Evolutionary conservation across 345 rosid genomes (phyloP).

Genomic region (Citrus maxima): DNA sequence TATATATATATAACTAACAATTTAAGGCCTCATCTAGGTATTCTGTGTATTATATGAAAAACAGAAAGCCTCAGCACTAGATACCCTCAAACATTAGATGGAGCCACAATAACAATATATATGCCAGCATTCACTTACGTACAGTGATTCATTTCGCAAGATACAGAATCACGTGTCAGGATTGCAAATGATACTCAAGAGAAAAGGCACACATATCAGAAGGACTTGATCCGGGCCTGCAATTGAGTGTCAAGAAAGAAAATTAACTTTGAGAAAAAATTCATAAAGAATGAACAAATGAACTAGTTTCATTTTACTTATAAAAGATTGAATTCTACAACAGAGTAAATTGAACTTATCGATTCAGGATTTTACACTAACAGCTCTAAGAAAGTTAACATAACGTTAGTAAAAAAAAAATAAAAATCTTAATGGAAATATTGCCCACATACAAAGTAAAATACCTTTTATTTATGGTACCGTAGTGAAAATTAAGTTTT

Average conservation of each 20-base stretch:
- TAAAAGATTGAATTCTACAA: not conserved
- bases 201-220: conserved; percentile 76
- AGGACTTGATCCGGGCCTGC: conserved; percentile 91
- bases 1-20: not conserved
- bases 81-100: not conserved
- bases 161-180: conserved; percentile 32
- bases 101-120: no score
- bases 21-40: not conserved
- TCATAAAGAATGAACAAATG: not conserved
- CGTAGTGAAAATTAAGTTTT: conserved; percentile 75
- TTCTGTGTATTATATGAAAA: not conserved
- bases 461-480: conserved; percentile 87
- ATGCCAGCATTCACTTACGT: not conserved
- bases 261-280: conserved; percentile 4
- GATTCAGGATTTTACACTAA: not conserved
- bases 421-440: not conserved
- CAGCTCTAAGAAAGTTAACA: not conserved
- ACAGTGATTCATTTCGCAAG: not conserved
- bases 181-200: conserved; percentile 76
- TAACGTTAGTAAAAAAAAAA: not conserved
- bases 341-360: no score
- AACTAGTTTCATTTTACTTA: not conserved
- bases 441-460: not conserved
- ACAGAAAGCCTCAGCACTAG: not conserved
- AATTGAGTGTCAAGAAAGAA: conserved; percentile 12